Evolutionary conservation across 2,329 filamentous ascomycete species (phyloP), one percentile per base, ranked within the genome.

Genomic region (Calycina marina): DNA sequence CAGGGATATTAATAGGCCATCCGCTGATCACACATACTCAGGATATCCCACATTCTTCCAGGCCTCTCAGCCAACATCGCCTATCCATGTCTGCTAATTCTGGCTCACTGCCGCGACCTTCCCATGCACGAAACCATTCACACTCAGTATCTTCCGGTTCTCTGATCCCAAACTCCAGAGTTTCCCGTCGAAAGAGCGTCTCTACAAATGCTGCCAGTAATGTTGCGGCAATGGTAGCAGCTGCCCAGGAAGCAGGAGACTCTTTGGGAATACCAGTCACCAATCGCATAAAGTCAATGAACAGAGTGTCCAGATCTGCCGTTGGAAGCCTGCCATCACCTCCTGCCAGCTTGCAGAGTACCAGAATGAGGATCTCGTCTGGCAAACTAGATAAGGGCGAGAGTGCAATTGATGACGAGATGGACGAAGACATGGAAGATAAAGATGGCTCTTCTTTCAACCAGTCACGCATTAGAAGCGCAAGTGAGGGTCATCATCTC

Each of bases 181-280:
- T 96, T 45, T 85, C 82, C 47, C 82, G 88, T 50, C 75, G 90
- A 49, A 96, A 96, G 70, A 94, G 86, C 59, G 85, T 93, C 53
- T 75, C 72, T 53, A 84, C 82, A 39, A 78, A 74, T 42, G 71
- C 77, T 28, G 67, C 71, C 55, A 86, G 80, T 57, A 72, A 79
- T 28, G 77, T 80, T 12, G 82, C 80, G 33, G 62, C 88, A 40
- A 78, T 80, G 18, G 77, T 77, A 9, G 80, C 77, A 31, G 60
- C 81, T 40, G 72, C 73, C 50, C 79, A 81, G 52, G 65, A 63
- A 32, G 60, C 60, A 38, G 73, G 77, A 44, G 68, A 69, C 38
- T 64, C 61, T 49, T 55, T 61, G 34, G 63, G 65, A 42, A 65
- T 67, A 53, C 76, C 60, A 25, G 75, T 79, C 48, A 59, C 62